phyloP scores from a whole-genome alignment of 495 filamentous ascomycete genomes.

The Jackrogersella minutella region DNA sequence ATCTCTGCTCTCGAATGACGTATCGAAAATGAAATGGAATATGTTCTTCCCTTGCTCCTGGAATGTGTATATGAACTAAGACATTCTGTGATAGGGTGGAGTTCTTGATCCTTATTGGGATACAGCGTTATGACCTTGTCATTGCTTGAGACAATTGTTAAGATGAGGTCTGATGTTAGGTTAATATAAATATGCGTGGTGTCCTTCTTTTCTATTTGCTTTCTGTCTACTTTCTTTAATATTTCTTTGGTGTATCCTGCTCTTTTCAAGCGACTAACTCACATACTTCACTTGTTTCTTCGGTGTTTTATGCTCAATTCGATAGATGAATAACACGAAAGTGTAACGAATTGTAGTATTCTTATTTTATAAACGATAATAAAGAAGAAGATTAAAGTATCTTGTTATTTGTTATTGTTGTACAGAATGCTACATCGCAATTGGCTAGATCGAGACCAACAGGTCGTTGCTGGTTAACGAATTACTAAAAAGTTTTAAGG shows the following conservation, averaged over 20 bases:
- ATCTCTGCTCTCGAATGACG: background rate
- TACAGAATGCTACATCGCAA: conserved; percentile 5
- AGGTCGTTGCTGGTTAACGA: background rate
- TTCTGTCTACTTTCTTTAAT: too few relatives aligned
- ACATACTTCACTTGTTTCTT: too few relatives aligned
- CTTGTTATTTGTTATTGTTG: conserved; percentile 28
- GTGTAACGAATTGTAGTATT: too few relatives aligned
- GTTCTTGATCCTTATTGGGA: background rate
- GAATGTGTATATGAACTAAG: conserved; percentile 4
- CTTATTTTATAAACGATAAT: too few relatives aligned
- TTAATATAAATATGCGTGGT: background rate
- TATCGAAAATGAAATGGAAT: background rate
- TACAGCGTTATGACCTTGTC: conserved; percentile 4
- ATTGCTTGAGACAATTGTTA: conserved; percentile 16
- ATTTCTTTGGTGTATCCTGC: too few relatives aligned
- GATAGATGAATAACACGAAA: too few relatives aligned
- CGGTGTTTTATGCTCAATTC: too few relatives aligned
- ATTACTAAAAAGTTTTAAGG: too few relatives aligned
- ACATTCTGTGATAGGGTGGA: conserved; percentile 19
- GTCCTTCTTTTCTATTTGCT: too few relatives aligned
- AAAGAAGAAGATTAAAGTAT: background rate
- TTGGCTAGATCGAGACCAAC: conserved; percentile 13
- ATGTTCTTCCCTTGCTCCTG: background rate
- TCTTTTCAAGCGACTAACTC: too few relatives aligned
- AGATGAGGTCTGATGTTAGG: background rate